These are phyloP conservation scores for Thelonectria blattea DNA, from an alignment of 2,329 filamentous ascomycete species.

Conservation along the genomic window DNA sequence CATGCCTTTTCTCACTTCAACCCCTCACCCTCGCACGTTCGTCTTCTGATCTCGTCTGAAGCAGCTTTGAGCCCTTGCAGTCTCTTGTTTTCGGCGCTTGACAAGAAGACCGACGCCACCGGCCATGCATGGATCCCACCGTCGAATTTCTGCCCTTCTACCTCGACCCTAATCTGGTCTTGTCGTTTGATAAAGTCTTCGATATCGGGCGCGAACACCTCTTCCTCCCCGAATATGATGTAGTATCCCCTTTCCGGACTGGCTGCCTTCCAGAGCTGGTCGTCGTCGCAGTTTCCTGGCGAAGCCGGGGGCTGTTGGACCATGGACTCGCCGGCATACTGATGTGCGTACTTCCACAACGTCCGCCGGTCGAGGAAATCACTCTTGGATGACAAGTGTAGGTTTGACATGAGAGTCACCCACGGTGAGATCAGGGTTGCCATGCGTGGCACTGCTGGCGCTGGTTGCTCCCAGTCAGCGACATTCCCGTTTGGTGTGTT, in stretches of 20 bases:
- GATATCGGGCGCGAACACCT: conserved; percentile 77
- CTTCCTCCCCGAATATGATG: conserved; percentile 76
- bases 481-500: not conserved
- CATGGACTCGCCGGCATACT: conserved; percentile 62
- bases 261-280: conserved; percentile 69
- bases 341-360: conserved; percentile 71
- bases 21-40: conserved; percentile 30
- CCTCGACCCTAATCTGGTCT: conserved; percentile 56
- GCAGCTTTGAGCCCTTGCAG: conserved; percentile 57
- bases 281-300: conserved; percentile 72
- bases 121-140: conserved; percentile 85
- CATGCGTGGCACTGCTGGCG: conserved; percentile 50
- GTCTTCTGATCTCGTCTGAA: conserved; percentile 46
- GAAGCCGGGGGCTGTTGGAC: conserved; percentile 54
- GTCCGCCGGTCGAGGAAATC: conserved; percentile 75
- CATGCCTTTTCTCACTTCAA: conserved; percentile 26
- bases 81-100: conserved; percentile 55
- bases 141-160: conserved; percentile 65
- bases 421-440: conserved; percentile 82
- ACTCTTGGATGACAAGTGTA: conserved; percentile 71
- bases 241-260: conserved; percentile 71
- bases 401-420: conserved; percentile 72
- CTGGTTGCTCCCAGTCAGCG: conserved; percentile 21
- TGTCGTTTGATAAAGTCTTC: conserved; percentile 63
- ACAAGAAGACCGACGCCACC: conserved; percentile 68